These are phyloP conservation scores for Zymoseptoria brevis DNA, from an alignment of 2,329 filamentous ascomycete genomes.

Conservation along the genomic window DNA sequence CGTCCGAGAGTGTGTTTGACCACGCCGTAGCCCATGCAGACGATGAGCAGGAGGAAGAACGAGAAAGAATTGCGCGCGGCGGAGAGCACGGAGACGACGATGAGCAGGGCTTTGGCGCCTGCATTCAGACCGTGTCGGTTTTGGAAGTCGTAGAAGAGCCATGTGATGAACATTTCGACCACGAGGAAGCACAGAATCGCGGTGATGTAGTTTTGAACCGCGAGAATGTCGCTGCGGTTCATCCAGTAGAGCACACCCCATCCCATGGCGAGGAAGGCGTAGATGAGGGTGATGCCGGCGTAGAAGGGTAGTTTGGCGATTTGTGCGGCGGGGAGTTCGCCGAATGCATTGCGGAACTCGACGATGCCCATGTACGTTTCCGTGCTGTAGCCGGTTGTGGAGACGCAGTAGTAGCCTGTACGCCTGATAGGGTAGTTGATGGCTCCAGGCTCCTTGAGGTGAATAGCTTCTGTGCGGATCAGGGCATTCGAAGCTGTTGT, in stretches of 20 bases:
- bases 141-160: slow-evolving; percentile 96
- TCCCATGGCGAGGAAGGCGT: slow-evolving; percentile 76
- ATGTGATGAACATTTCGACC: slow-evolving; percentile 94
- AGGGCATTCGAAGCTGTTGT: slow-evolving; percentile 60
- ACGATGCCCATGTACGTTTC: slow-evolving; percentile 68
- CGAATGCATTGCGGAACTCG: slow-evolving; percentile 92
- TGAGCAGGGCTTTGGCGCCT: slow-evolving; percentile 75
- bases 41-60: slow-evolving; percentile 94
- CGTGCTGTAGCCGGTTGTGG: slow-evolving; percentile 62
- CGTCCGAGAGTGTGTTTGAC: slow-evolving; percentile 87
- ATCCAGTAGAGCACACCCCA: slow-evolving; percentile 96
- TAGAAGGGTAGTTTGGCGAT: slow-evolving; percentile 98
- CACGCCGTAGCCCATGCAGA: slow-evolving; percentile 98
- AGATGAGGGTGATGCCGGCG: slow-evolving; percentile 85
- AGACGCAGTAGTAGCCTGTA: slow-evolving; percentile 94
- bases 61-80: slow-evolving; percentile 95
- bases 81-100: slow-evolving; percentile 87
- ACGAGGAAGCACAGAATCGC: slow-evolving; percentile 92
- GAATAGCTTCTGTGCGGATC: slow-evolving; percentile 72
- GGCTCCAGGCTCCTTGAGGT: slow-evolving; percentile 65
- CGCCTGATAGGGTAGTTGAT: slow-evolving; percentile 79
- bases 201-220: slow-evolving; percentile 98
- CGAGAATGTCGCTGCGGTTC: slow-evolving; percentile 84
- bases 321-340: slow-evolving; percentile 88
- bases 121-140: slow-evolving; percentile 81